Base-by-base conservation (phyloP, 768 basidiomycete genomes). In the Xerocomus spinulosus region DNA sequence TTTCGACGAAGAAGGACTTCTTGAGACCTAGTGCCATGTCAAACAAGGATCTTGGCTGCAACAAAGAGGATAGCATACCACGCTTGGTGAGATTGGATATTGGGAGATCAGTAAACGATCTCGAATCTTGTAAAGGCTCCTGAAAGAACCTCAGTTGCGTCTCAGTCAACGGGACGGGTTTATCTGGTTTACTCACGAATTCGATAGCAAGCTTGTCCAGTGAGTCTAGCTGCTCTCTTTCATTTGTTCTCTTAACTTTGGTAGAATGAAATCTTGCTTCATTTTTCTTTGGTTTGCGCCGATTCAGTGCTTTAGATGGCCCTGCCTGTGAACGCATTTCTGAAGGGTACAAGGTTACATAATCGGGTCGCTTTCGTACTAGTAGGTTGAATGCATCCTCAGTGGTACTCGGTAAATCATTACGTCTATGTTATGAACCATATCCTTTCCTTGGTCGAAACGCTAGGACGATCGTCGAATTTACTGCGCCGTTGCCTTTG, bases 1-100 rank as follows among this genome's bases (percentile, higher is more conserved):
- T 92, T 18, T 86, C 75, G 35, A 84, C 75, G 58, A 93, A 96
- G 60, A 82, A 92, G 0, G 84, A 81, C 51, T 89, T 87, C 70
- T 89, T 91, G 29, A 98, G 73, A 14, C 93, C 93, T 91, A 47
- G 1, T 12, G 18, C 15, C 42, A 44, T 17, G 54, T 42, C 23
- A 32, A 48, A 42, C 3, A 4, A 29, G 10, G 61, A 44, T n/a
- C 20, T 20, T 20, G 35, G 15, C 20, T 4, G 3, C 14, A 18
- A 45, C 28, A 25, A 32, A 20, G 7, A 23, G 33, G 13, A 10
- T 43, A 8, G 25, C 54, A 47, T 50, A 81, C 89, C 91, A 68
- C 79, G 78, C 60, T 87, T 85, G 2, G 92, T 92, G 14, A 72
- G 65, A 12, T 81, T 75, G 0, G 89, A 92, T 35, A 95, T 79